These are phyloP conservation scores for Neurospora sp. DNA, from an alignment of 495 filamentous ascomycete species.

Conservation along the genomic window DNA sequence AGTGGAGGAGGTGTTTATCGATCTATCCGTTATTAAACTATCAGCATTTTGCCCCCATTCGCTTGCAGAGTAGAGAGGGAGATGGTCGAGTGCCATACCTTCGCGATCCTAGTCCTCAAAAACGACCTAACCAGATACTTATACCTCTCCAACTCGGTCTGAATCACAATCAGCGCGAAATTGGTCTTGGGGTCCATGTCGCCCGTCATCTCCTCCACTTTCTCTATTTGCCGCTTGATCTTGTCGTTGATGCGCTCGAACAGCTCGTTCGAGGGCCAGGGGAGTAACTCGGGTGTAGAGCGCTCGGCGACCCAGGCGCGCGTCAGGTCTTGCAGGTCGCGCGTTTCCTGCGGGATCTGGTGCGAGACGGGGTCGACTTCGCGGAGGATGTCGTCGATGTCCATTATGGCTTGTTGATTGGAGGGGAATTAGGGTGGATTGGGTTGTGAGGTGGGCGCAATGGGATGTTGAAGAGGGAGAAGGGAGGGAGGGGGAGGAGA, in stretches of 20 bases:
- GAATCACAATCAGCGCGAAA: slow-evolving; percentile 85
- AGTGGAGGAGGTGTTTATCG: slow-evolving; percentile 56
- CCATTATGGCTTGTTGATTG: slow-evolving; percentile 40
- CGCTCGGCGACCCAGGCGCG: slow-evolving; percentile 89
- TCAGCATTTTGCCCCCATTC: neutral
- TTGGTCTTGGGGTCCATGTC: slow-evolving; percentile 79
- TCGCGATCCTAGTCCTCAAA: slow-evolving; percentile 74
- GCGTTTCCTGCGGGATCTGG: slow-evolving; percentile 47
- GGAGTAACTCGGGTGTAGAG: slow-evolving; percentile 69
- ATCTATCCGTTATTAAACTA: slow-evolving; percentile 36
- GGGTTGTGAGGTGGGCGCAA: neutral
- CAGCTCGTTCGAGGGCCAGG: slow-evolving; percentile 38
- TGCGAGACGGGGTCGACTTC: slow-evolving; percentile 57
- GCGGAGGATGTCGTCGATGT: slow-evolving; percentile 83
- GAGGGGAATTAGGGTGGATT: neutral
- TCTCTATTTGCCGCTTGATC: slow-evolving; percentile 58
- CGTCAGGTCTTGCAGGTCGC: slow-evolving; percentile 81
- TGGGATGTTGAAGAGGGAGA: neutral
- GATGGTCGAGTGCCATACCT: slow-evolving; percentile 28
- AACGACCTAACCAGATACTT: slow-evolving; percentile 85
- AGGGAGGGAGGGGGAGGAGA: neutral
- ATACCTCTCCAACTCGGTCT: slow-evolving; percentile 90
- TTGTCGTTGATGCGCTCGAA: slow-evolving; percentile 68
- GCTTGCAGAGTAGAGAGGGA: too few relatives aligned
- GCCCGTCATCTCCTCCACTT: slow-evolving; percentile 65